phyloP scores from a whole-genome alignment of 345 rosid species.

The Noccaea caerulescens region DNA sequence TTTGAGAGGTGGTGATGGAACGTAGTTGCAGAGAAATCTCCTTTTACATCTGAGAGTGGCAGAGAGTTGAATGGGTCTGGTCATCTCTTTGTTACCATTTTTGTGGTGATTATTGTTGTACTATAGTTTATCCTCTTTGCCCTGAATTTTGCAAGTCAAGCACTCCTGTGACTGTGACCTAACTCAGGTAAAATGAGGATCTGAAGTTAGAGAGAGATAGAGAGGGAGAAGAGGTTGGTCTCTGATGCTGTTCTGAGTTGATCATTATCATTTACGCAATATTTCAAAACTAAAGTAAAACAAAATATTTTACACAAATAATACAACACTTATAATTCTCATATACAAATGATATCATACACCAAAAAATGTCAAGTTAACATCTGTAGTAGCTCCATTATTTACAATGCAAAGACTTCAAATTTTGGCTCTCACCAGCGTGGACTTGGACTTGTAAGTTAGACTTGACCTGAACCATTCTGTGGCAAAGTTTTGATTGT shows the following conservation, averaged over 20 bases:
- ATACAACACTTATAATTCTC: too few species aligned
- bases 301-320: too few species aligned
- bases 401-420: too few species aligned
- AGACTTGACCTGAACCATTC: neutral
- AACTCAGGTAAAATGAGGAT: conserved; percentile 38
- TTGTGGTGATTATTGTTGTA: conserved; percentile 47
- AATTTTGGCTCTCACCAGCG: neutral
- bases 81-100: conserved; percentile 43
- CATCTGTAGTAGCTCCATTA: too few species aligned
- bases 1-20: conserved; percentile 39
- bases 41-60: conserved; percentile 36
- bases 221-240: neutral
- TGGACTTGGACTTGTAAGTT: neutral
- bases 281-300: too few species aligned
- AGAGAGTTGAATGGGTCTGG: conserved; percentile 37
- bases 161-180: conserved; percentile 43
- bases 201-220: conserved; percentile 10
- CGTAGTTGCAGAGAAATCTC: conserved; percentile 32
- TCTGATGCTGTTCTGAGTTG: conserved; percentile 35
- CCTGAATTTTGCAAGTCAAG: conserved; percentile 44
- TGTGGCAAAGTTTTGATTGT: too few species aligned
- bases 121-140: conserved; percentile 42
- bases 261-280: conserved; percentile 22
- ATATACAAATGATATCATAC: too few species aligned
- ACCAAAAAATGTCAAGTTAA: too few species aligned